Evolutionary conservation across 2,329 filamentous ascomycete genomes (phyloP), one percentile per base, ranked within the genome.

Genomic region (Esteya vermicola): DNA sequence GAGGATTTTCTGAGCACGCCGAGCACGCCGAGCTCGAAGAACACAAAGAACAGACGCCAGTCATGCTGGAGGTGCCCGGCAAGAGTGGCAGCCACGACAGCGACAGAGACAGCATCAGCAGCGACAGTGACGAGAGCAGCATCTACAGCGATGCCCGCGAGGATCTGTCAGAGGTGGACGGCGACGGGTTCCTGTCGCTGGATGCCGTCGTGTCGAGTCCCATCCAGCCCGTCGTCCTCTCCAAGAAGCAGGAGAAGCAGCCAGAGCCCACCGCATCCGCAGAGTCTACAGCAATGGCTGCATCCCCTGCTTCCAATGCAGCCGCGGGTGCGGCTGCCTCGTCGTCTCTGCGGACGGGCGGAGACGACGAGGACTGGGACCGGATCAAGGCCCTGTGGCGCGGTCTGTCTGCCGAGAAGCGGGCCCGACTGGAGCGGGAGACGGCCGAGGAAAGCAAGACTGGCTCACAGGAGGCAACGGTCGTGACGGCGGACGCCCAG

Each of bases 111-210:
- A 40, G 23, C n/a, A n/a, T n/a, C 13, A 14, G 9, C 12, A 27
- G 31, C 21, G 39, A 40, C 7, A 35, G 42, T 4, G 39, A 43
- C n/a, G n/a, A n/a, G 13, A 63, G 61, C 37, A 78, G 71, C 45
- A 68, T 83, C 20, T 88, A 84, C 53, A 85, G 78, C 47, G 83
- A 88, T 56, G 82, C 82, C 1, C 79, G 79, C 40, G 83, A 88
- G 56, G 79, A 85, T 44, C 61, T 81, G 0, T 73, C 72, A 0
- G 77, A 84, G 13, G 52, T 67, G 4, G 77, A 81, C 30, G 70
- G 69, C 3, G 71, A 72, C 35, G 81, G 78, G 0, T 88, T 85
- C 50, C 65, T 75, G 51, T 86, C 81, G 5, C 64, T 88, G 8
- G 70, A 86, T 55, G 82, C 82, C 10, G 72, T 86, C 9, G 68